phyloP scores from a whole-genome alignment of 1,284 basidiomycete species.

The Grifola frondosa region DNA sequence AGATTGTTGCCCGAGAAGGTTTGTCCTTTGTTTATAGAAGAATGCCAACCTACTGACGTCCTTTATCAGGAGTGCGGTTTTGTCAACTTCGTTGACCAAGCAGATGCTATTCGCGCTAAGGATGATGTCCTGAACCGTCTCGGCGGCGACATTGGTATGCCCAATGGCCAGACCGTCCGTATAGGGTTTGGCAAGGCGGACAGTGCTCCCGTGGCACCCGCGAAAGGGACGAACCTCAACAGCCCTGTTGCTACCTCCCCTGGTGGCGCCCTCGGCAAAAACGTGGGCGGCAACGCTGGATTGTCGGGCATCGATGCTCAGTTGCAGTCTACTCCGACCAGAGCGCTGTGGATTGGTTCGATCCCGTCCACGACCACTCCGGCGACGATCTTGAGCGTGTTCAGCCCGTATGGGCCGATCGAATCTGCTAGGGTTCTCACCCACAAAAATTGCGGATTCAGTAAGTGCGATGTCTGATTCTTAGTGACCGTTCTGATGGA shows the following conservation, averaged over 20 bases:
- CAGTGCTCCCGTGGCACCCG: conserved; percentile 85
- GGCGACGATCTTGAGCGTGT: conserved; percentile 87
- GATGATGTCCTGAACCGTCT: conserved; percentile 95
- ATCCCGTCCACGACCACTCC: conserved; percentile 93
- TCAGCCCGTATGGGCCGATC: conserved; percentile 95
- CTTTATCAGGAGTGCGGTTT: conserved; percentile 88
- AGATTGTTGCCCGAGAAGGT: conserved; percentile 96
- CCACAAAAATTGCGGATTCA: conserved; percentile 96
- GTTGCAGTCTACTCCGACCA: conserved; percentile 82
- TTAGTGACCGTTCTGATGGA: conserved; percentile 12
- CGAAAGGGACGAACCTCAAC: conserved; percentile 65
- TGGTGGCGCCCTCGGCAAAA: conserved; percentile 51
- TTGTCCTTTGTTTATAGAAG: conserved; percentile 21
- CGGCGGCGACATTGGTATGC: conserved; percentile 91
- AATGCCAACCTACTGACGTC: conserved; percentile 9
- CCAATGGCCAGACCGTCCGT: conserved; percentile 90
- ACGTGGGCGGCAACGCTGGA: conserved; percentile 44
- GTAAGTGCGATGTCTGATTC: conserved; percentile 44
- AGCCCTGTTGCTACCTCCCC: conserved; percentile 66
- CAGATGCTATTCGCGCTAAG: conserved; percentile 92
- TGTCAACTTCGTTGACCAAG: conserved; percentile 95
- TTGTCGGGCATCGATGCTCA: conserved; percentile 75
- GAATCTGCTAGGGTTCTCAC: conserved; percentile 94
- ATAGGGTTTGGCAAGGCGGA: conserved; percentile 98
- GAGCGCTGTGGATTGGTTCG: conserved; percentile 94